Conservation (phyloP, 768 basidiomycete genomes). For the Hericium coralloides region DNA sequence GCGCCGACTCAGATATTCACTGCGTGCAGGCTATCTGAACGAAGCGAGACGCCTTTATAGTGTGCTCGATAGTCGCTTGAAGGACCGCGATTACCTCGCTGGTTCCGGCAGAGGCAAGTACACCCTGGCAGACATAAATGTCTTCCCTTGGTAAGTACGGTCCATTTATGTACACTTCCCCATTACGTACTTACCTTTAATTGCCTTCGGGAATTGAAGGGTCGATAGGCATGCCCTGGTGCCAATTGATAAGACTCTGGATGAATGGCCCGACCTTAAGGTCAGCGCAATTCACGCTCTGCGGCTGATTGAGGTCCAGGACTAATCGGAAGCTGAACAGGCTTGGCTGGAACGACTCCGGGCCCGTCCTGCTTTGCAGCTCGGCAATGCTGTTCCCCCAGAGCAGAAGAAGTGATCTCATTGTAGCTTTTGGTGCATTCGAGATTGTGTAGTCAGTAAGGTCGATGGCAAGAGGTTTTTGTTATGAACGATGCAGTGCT, state of each 20-base stretch:
- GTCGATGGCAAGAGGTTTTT: no score
- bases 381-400: slow-evolving; percentile 24
- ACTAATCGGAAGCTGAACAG: slow-evolving; percentile 12
- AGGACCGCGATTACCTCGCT: slow-evolving; percentile 72
- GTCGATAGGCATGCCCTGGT: slow-evolving; percentile 37
- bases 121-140: slow-evolving; percentile 67
- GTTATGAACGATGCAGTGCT: no score
- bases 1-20: not conserved
- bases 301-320: no score
- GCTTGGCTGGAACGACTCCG: slow-evolving; percentile 33
- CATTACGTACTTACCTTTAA: not conserved
- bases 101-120: slow-evolving; percentile 61
- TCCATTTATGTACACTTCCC: not conserved
- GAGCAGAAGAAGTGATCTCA: not conserved
- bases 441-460: no score
- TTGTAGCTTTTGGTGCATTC: no score
- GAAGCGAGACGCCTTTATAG: slow-evolving; percentile 81
- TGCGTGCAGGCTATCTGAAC: slow-evolving; percentile 52
- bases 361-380: slow-evolving; percentile 24
- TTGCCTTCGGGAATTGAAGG: slow-evolving; percentile 28
- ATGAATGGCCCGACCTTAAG: slow-evolving; percentile 57
- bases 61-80: slow-evolving; percentile 76
- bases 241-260: slow-evolving; percentile 42
- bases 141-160: slow-evolving; percentile 46
- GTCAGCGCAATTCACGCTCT: slow-evolving; percentile 18